Percentiles rank a stretch among this genome's conserved stretches.
phyloP scores from a whole-genome alignment of 2,329 filamentous ascomycete genomes.

The Capronia epimyces region DNA sequence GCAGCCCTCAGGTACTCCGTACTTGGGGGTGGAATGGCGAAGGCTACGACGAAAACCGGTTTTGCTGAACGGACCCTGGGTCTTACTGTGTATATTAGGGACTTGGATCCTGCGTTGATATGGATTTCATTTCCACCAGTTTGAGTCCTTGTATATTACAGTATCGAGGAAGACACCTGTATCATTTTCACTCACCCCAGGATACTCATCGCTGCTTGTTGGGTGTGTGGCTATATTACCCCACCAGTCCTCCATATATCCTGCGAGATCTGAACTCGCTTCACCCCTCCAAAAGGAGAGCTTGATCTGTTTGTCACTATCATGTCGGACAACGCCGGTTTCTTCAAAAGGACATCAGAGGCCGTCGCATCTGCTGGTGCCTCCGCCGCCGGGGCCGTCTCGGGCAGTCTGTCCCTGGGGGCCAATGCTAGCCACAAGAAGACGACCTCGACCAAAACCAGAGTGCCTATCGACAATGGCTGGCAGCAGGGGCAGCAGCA shows the following conservation, averaged over 20 bases:
- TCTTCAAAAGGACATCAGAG: constrained; percentile 25
- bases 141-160: no score
- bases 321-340: constrained; percentile 22
- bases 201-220: no score
- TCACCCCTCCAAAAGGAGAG: neutral
- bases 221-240: no score
- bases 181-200: no score
- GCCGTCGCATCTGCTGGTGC: constrained; percentile 24
- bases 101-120: no score
- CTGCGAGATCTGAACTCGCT: neutral
- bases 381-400: constrained; percentile 22
- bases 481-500: neutral
- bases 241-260: no score
- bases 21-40: no score
- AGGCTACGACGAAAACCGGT: neutral
- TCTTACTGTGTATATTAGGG: no score
- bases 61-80: neutral
- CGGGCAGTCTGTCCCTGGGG: constrained; percentile 21
- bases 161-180: no score
- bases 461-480: neutral
- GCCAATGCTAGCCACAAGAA: constrained; percentile 25
- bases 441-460: constrained; percentile 23
- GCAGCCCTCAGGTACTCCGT: no score
- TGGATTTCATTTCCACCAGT: no score
- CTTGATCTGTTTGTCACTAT: neutral